phyloP scores from a whole-genome alignment of 306 rosid genomes.

The Fragaria ananassa region DNA sequence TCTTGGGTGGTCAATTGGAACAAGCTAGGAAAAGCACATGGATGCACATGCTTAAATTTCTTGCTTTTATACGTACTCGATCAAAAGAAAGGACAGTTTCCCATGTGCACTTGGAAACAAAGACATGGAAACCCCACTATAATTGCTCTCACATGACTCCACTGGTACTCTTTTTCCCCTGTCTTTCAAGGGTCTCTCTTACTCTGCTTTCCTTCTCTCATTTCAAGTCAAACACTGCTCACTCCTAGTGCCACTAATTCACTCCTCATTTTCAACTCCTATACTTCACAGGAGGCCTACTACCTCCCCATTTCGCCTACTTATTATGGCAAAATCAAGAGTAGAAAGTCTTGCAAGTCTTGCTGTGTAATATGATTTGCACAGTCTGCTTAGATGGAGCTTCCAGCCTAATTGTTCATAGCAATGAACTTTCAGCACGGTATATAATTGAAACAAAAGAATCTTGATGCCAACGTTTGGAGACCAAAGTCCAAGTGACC shows the following conservation, averaged over 20 bases:
- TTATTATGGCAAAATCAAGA: neutral
- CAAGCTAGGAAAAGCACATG: slow-evolving; percentile 49
- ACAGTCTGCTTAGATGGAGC: neutral
- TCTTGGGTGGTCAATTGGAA: slow-evolving; percentile 40
- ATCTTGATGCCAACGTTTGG: neutral
- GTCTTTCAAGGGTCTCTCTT: slow-evolving; percentile 30
- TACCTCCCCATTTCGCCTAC: neutral
- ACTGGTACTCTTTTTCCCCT: slow-evolving; percentile 33
- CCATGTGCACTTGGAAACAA: slow-evolving; percentile 70
- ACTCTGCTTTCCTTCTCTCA: slow-evolving; percentile 22
- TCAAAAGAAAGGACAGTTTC: slow-evolving; percentile 35
- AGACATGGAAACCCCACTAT: slow-evolving; percentile 59
- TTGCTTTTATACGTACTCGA: slow-evolving; percentile 40
- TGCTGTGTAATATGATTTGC: neutral
- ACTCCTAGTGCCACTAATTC: slow-evolving; percentile 8
- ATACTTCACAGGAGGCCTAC: neutral
- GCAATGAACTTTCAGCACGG: neutral
- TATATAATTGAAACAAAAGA: neutral
- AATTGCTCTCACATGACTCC: slow-evolving; percentile 70
- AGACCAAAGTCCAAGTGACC: neutral
- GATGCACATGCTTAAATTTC: slow-evolving; percentile 59
- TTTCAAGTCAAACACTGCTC: slow-evolving; percentile 64
- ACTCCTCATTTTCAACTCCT: neutral
- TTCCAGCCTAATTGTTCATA: neutral
- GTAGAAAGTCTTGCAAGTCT: neutral